Base-by-base conservation (phyloP, 805 yeast species). In the Wickerhamiella kazuoi region DNA sequence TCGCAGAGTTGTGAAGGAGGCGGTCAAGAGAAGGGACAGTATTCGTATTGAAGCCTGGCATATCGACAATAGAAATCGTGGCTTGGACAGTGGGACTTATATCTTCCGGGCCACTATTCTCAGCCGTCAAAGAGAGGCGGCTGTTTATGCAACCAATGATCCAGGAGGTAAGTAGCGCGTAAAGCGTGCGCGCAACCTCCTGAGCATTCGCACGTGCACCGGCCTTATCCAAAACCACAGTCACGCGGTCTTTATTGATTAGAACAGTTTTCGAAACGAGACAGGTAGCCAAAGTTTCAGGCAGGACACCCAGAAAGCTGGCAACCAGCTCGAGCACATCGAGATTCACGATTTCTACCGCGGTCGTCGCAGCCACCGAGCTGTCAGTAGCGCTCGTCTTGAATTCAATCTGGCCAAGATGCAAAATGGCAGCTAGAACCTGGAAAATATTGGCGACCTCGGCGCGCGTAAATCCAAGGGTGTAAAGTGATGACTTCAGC, bases 401-500 rank as follows among this genome's bases (percentile, higher is more conserved):
- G 49, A 62, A 61, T 41, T 52, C 51, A 19, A 62, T 46, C 49
- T 62, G 67, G n/a, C 67, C 67, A 20, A 62, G 47, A 35, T 62
- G 67, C n/a, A 62, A 48, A 15, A 62, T 56, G 2, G 67, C 67
- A 2, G 67, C 67, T 23, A 62, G 48, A n/a, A 69, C 54, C 42
- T 61, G 65, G 45, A 69, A 70, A 15, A 72, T 65, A 44, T 63
- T 61, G 34, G 69, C 65, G 15, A 64, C 62, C 38, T 71, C 76
- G 1, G 59, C 50, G 1, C 62, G 48, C 5, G 63, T 47, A 44
- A 72, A 70, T 9, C 71, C 74, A 52, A 72, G 59, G 14, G 63
- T 58, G 30, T 57, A 54, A 41, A 72, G 63, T 0, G 75, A 69
- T n/a, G 65, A 62, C 36, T 64, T 62, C 23, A 72, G 59, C 36